A percentile compares a stretch with the other conserved stretches of the same genome.
Evolutionary conservation across 768 basidiomycete species (phyloP).

Genomic region (Cystobasidium tubakii): DNA sequence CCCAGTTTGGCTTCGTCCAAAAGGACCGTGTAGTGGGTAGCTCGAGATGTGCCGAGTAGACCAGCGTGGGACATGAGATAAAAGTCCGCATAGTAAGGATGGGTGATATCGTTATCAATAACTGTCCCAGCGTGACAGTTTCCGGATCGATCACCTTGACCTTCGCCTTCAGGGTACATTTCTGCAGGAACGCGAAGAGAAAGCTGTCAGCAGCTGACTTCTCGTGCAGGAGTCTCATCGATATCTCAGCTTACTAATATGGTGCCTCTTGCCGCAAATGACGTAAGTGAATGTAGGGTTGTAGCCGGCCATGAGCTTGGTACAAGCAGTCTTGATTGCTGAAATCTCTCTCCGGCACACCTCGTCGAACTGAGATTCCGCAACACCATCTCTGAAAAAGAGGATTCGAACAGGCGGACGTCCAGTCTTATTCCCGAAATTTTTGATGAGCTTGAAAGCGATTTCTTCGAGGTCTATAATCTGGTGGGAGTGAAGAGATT

Average conservation of each 20-base stretch:
- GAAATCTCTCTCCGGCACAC: constrained; percentile 14
- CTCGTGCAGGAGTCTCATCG: neutral
- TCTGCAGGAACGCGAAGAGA: neutral
- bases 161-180: neutral
- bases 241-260: neutral
- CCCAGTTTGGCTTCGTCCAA: constrained; percentile 62
- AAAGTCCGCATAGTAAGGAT: constrained; percentile 32
- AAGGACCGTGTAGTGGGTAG: constrained; percentile 39
- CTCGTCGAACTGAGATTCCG: constrained; percentile 37
- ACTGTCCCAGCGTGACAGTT: constrained; percentile 14
- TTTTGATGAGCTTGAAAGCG: constrained; percentile 18
- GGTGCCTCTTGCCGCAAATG: constrained; percentile 10
- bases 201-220: neutral
- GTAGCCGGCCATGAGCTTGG: neutral
- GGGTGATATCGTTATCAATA: constrained; percentile 30
- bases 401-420: constrained; percentile 5
- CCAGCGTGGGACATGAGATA: constrained; percentile 37
- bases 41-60: constrained; percentile 31
- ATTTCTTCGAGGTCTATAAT: constrained; percentile 36
- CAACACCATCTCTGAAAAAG: constrained; percentile 37
- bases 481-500: neutral
- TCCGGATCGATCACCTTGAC: constrained; percentile 11
- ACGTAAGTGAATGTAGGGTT: constrained; percentile 31
- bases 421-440: constrained; percentile 13
- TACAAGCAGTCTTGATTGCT: constrained; percentile 25